Evolutionary conservation across 805 yeast genomes (phyloP).

Genomic region (Starmerella kuoi): DNA sequence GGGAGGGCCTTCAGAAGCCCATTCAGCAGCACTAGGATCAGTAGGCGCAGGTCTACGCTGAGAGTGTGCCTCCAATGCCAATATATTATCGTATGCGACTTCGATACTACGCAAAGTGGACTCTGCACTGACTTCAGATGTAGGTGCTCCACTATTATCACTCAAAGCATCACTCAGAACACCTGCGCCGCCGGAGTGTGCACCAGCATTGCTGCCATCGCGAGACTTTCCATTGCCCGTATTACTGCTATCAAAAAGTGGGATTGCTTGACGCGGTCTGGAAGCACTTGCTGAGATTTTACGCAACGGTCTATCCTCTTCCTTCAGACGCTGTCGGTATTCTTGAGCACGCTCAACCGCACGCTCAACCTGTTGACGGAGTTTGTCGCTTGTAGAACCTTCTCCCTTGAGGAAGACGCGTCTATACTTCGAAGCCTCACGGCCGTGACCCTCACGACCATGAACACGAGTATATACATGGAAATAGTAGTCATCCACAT

Average conservation of each 20-base stretch:
- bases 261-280: constrained; percentile 27
- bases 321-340: constrained; percentile 31
- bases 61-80: constrained; percentile 65
- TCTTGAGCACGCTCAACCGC: constrained; percentile 87
- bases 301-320: constrained; percentile 39
- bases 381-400: constrained; percentile 41
- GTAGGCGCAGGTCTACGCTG: constrained; percentile 40
- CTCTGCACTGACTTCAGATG: constrained; percentile 29
- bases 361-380: constrained; percentile 95
- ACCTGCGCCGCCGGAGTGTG: constrained; percentile 1
- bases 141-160: constrained; percentile 23
- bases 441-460: constrained; percentile 23
- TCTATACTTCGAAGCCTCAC: constrained; percentile 34
- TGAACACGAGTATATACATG: constrained; percentile 78
- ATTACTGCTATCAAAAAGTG: constrained; percentile 17
- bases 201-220: background rate
- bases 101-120: constrained; percentile 61
- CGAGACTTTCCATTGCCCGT: background rate
- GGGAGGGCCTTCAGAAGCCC: constrained; percentile 27
- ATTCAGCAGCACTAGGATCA: constrained; percentile 23
- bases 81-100: constrained; percentile 59
- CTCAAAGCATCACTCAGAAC: constrained; percentile 28
- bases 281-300: constrained; percentile 13
- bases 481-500: constrained; percentile 89
- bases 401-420: constrained; percentile 62